Evolutionary conservation across 768 basidiomycete genomes (phyloP).

Genomic region (Chlorophyllum brunneum): DNA sequence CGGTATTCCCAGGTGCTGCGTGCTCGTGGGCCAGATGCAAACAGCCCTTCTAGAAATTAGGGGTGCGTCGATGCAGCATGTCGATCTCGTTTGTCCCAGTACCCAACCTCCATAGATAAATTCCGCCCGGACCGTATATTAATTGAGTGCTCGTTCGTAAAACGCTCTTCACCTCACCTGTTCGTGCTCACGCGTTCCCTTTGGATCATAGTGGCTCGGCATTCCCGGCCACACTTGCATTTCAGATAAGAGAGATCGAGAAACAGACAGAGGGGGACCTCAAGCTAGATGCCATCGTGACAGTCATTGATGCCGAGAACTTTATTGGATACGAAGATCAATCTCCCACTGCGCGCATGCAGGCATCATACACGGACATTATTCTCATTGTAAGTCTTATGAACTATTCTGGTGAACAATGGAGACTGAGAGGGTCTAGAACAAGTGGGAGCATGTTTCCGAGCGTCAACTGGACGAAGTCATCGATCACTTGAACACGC

Average conservation of each 20-base stretch:
- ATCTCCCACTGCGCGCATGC: constrained; percentile 88
- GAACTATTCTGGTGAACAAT: background rate
- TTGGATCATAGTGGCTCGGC: constrained; percentile 70
- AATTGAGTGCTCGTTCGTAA: constrained; percentile 86
- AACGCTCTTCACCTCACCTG: background rate
- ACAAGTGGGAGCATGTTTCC: constrained; percentile 86
- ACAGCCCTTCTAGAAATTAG: constrained; percentile 85
- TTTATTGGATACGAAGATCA: constrained; percentile 92
- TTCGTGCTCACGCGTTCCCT: background rate
- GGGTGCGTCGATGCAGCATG: constrained; percentile 38
- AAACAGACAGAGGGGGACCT: constrained; percentile 69
- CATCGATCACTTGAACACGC: constrained; percentile 80
- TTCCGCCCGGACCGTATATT: constrained; percentile 88
- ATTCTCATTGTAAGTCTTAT: constrained; percentile 70
- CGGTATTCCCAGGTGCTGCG: constrained; percentile 65
- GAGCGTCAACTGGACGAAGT: constrained; percentile 79
- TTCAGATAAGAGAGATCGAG: constrained; percentile 90
- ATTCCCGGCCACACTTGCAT: constrained; percentile 92
- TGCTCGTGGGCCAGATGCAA: constrained; percentile 94
- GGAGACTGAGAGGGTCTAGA: constrained; percentile 35
- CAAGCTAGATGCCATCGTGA: constrained; percentile 85
- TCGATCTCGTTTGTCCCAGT: background rate
- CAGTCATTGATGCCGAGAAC: constrained; percentile 89
- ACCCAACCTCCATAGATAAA: constrained; percentile 49
- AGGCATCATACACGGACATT: constrained; percentile 93